These are phyloP conservation scores for Trichoderma hamatum DNA, from an alignment of 2,329 filamentous ascomycete genomes.

Conservation along the genomic window DNA sequence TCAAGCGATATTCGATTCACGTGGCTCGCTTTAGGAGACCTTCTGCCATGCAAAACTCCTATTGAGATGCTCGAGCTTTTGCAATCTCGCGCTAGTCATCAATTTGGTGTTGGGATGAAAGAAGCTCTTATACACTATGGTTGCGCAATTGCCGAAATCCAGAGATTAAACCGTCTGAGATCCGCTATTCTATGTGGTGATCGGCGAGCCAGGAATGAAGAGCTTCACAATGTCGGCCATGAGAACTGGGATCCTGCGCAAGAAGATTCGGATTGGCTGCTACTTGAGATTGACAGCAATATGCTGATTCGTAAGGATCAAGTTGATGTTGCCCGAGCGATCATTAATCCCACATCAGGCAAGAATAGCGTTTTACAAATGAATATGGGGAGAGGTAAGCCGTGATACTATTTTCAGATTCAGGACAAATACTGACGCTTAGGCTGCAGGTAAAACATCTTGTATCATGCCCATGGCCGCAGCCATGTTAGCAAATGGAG, in stretches of 20 bases:
- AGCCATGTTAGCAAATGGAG: slow-evolving; percentile 48
- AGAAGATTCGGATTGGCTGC: slow-evolving; percentile 60
- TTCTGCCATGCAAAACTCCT: slow-evolving; percentile 49
- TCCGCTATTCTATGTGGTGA: neutral
- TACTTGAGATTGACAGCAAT: slow-evolving; percentile 68
- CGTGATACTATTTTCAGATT: neutral
- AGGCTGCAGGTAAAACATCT: slow-evolving; percentile 56
- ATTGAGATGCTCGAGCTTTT: slow-evolving; percentile 48
- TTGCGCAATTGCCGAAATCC: slow-evolving; percentile 42
- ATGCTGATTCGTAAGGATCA: slow-evolving; percentile 65
- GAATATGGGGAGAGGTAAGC: slow-evolving; percentile 65
- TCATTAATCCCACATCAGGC: slow-evolving; percentile 55
- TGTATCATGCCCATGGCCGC: slow-evolving; percentile 58
- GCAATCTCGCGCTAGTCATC: slow-evolving; percentile 30
- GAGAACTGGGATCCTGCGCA: slow-evolving; percentile 58
- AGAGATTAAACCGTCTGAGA: slow-evolving; percentile 11
- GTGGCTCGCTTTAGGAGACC: slow-evolving; percentile 31
- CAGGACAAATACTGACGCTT: neutral
- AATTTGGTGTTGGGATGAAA: slow-evolving; percentile 43
- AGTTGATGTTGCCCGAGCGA: slow-evolving; percentile 63
- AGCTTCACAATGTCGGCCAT: slow-evolving; percentile 41
- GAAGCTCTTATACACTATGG: slow-evolving; percentile 49
- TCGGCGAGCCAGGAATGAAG: neutral
- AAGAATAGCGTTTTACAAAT: slow-evolving; percentile 65
- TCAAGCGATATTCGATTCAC: neutral